Conservation (phyloP, 2,329 filamentous ascomycete genomes). For the Cercospora beticola region DNA sequence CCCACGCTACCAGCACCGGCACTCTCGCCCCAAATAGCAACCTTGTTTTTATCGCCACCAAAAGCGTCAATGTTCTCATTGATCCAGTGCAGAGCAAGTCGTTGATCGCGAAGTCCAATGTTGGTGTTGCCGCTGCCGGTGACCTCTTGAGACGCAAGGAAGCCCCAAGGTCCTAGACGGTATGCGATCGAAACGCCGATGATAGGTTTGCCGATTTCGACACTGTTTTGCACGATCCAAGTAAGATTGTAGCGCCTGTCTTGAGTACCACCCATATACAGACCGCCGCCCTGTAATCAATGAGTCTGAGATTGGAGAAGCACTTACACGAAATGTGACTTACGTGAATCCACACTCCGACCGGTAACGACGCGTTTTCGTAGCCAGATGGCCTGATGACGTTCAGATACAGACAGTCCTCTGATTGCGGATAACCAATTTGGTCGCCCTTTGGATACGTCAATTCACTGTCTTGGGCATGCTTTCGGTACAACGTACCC, state of each 20-base stretch:
- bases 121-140: constrained; percentile 56
- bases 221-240: constrained; percentile 54
- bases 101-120: constrained; percentile 45
- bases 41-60: constrained; percentile 66
- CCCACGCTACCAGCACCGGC: constrained; percentile 49
- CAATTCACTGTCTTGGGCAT: not conserved
- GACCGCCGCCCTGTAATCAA: constrained; percentile 39
- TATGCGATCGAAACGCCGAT: constrained; percentile 63
- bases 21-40: constrained; percentile 44
- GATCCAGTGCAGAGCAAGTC: constrained; percentile 49
- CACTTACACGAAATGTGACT: not conserved
- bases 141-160: constrained; percentile 59
- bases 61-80: constrained; percentile 56
- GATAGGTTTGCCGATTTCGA: constrained; percentile 49
- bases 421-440: constrained; percentile 43
- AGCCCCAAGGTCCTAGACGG: constrained; percentile 67
- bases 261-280: constrained; percentile 43
- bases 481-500: constrained; percentile 18
- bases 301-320: not conserved
- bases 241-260: constrained; percentile 64
- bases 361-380: constrained; percentile 50
- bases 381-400: constrained; percentile 56
- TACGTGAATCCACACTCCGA: constrained; percentile 57
- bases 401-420: constrained; percentile 64
- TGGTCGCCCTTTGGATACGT: constrained; percentile 26